A percentile compares a stretch with the other conserved stretches of the same genome.
phyloP scores from a whole-genome alignment of 1,284 basidiomycete genomes.

The Sphagnurus paluster region DNA sequence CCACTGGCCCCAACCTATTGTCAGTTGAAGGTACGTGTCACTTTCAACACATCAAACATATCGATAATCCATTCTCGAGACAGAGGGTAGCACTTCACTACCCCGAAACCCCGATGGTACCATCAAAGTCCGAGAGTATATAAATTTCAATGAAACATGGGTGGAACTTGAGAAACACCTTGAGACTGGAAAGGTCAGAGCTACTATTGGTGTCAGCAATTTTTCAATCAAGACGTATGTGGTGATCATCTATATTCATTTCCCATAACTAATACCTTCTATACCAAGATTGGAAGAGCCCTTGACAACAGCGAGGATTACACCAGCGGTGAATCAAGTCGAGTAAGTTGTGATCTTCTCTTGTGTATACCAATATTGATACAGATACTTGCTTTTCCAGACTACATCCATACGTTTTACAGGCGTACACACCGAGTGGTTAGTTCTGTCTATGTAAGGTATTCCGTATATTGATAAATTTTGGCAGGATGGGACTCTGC shows the following conservation, averaged over 20 bases:
- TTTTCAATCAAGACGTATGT: conserved; percentile 44
- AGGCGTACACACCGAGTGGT: conserved; percentile 39
- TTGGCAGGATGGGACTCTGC: conserved; percentile 40
- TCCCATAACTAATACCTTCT: neutral
- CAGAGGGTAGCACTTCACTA: conserved; percentile 7
- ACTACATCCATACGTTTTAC: conserved; percentile 33
- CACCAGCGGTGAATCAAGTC: conserved; percentile 41
- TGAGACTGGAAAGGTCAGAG: conserved; percentile 22
- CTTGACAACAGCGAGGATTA: conserved; percentile 33
- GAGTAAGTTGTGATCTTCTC: conserved; percentile 33
- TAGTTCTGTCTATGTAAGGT: neutral
- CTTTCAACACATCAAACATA: neutral
- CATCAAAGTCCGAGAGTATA: conserved; percentile 15
- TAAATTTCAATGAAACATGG: conserved; percentile 25
- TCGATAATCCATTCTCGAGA: neutral
- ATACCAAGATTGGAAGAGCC: conserved; percentile 38
- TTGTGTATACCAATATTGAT: neutral
- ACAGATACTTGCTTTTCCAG: conserved; percentile 17
- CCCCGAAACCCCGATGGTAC: conserved; percentile 22
- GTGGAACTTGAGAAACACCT: conserved; percentile 25
- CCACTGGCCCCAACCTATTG: conserved; percentile 53
- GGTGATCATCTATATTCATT: neutral
- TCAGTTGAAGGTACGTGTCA: conserved; percentile 22
- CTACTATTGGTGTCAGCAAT: conserved; percentile 49
- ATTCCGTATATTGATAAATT: neutral